Evolutionary conservation across 2,329 filamentous ascomycete genomes (phyloP).

Genomic region (Fusarium euwallaceae): DNA sequence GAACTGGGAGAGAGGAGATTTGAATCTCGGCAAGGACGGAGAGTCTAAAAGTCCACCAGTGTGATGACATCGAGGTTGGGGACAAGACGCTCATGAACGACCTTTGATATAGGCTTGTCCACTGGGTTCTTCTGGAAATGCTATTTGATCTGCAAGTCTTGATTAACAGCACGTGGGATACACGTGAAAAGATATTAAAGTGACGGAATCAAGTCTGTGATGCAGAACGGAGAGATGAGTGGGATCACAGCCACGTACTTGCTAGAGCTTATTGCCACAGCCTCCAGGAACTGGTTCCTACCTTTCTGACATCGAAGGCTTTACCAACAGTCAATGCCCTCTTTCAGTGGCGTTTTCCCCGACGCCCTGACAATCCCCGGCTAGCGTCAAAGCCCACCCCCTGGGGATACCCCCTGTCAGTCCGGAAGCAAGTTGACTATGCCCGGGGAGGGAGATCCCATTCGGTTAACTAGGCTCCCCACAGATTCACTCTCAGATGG

Average conservation of each 20-base stretch:
- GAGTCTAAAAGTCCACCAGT: not conserved
- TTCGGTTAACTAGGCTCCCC: conserved; percentile 1
- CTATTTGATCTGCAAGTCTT: not conserved
- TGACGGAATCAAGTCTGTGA: not conserved
- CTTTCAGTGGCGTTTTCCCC: not conserved
- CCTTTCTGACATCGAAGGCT: not conserved
- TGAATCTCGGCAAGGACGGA: not conserved
- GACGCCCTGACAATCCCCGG: conserved; percentile 1
- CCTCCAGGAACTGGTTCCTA: not conserved
- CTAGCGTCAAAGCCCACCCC: not conserved
- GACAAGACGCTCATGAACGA: not conserved
- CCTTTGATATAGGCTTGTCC: not conserved
- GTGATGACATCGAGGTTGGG: not conserved
- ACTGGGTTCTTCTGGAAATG: not conserved
- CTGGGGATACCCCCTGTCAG: not conserved
- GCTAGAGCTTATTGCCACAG: not conserved
- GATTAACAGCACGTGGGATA: not conserved
- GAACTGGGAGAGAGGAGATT: conserved; percentile 5
- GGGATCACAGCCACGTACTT: not conserved
- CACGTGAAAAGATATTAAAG: not conserved
- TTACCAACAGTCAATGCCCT: not conserved
- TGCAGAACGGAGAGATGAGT: not conserved
- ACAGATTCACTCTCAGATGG: conserved; percentile 10
- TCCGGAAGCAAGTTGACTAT: not conserved
- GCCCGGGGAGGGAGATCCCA: not conserved